These are phyloP conservation scores for Artemisia tridentata DNA, from an alignment of 129 eudicot genomes.

Conservation along the genomic window DNA sequence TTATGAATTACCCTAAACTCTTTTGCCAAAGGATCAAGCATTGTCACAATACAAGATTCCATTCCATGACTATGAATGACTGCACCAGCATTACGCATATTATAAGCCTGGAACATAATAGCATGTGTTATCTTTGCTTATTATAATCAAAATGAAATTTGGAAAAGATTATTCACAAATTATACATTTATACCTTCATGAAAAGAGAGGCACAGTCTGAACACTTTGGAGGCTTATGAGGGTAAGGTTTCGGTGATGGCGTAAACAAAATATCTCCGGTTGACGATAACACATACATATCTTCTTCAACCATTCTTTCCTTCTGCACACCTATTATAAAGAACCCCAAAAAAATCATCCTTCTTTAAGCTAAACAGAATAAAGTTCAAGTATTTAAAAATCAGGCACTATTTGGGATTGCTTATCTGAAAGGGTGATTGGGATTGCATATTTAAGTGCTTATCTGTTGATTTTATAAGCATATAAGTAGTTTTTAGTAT, in stretches of 20 bases:
- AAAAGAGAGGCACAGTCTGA: constrained; percentile 92
- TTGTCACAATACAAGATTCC: constrained; percentile 92
- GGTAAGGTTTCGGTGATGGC: constrained; percentile 78
- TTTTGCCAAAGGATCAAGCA: constrained; percentile 83
- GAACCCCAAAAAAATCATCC: no score
- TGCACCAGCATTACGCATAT: constrained; percentile 97
- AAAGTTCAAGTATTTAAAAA: no score
- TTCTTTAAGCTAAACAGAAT: no score
- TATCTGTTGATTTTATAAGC: no score
- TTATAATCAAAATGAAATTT: constrained; percentile 1
- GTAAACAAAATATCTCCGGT: constrained; percentile 56
- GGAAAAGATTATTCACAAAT: constrained; percentile 4
- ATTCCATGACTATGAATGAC: constrained; percentile 99
- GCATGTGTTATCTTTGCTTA: background rate
- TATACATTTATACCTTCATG: constrained; percentile 68
- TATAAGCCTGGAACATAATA: constrained; percentile 60
- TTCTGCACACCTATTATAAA: constrained; percentile 80
- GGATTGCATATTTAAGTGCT: no score
- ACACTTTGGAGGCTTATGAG: constrained; percentile 88
- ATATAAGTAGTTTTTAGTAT: no score
- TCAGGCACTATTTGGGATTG: no score
- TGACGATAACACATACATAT: constrained; percentile 86
- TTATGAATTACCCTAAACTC: constrained; percentile 67
- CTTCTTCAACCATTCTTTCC: constrained; percentile 95
- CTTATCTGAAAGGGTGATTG: no score